Conservation (phyloP, 169 alveolate genomes). For the Plasmodium sp. region DNA sequence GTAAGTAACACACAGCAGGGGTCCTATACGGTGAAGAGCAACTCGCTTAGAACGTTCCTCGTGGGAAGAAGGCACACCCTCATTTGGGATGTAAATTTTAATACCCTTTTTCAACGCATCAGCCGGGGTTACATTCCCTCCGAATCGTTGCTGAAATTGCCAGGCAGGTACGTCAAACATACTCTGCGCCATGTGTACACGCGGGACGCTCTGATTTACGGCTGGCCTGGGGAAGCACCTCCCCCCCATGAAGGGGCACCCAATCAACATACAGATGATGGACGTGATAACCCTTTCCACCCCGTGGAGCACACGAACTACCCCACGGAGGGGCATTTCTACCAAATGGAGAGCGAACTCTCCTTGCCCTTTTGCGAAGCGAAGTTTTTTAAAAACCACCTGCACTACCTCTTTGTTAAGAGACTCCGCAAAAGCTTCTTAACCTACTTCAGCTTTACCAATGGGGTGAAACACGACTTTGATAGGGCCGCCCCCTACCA, state of each 20-base stretch:
- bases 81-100: conserved; percentile 31
- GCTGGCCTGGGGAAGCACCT: background rate
- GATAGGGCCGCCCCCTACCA: background rate
- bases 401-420: conserved; percentile 30
- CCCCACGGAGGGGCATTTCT: conserved; percentile 52
- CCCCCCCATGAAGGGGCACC: background rate
- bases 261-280: background rate
- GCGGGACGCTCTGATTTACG: conserved; percentile 4
- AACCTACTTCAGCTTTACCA: conserved; percentile 42
- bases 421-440: background rate
- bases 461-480: conserved; percentile 58
- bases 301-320: background rate
- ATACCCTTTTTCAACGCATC: conserved; percentile 22
- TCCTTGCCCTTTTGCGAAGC: conserved; percentile 67
- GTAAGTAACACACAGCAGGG: conserved; percentile 24
- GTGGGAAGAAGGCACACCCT: conserved; percentile 18
- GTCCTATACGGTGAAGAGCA: conserved; percentile 11
- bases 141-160: background rate
- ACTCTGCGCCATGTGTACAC: conserved; percentile 22
- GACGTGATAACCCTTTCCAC: background rate
- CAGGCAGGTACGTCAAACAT: conserved; percentile 21
- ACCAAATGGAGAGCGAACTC: conserved; percentile 51
- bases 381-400: conserved; percentile 35
- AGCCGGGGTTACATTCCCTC: conserved; percentile 21
- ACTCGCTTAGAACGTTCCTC: conserved; percentile 13